Percentiles rank a stretch among this genome's conserved stretches.
Conservation (phyloP, 257 asterid genomes). For the Nicotiana noctiflora region DNA sequence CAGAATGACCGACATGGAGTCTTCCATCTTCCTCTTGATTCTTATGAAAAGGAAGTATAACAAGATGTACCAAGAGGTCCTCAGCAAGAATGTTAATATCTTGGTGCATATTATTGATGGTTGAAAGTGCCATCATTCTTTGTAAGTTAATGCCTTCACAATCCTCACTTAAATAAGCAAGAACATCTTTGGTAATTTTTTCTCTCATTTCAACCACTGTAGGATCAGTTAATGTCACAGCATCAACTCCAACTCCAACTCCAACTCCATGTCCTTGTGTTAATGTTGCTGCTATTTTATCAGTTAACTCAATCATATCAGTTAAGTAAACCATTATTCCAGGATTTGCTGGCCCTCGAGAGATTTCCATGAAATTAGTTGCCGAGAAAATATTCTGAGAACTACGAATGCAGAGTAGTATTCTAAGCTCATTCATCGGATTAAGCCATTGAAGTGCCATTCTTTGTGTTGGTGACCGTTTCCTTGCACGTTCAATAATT, state of each 20-base stretch:
- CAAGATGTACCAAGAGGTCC: constrained; percentile 55
- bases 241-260: constrained; percentile 17
- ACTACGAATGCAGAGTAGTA: constrained; percentile 58
- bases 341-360: constrained; percentile 61
- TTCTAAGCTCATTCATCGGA: constrained; percentile 45
- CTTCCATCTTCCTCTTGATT: constrained; percentile 61
- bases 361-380: constrained; percentile 56
- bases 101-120: constrained; percentile 64
- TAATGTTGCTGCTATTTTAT: constrained; percentile 63
- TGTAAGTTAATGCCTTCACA: constrained; percentile 48
- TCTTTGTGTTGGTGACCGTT: constrained; percentile 64
- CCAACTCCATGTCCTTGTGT: constrained; percentile 39
- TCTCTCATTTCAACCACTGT: constrained; percentile 54
- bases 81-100: constrained; percentile 77
- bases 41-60: constrained; percentile 81
- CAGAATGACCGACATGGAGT: constrained; percentile 53
- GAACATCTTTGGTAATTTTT: constrained; percentile 32
- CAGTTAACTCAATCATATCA: constrained; percentile 78
- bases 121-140: constrained; percentile 74
- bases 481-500: constrained; percentile 75
- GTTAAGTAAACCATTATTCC: constrained; percentile 64
- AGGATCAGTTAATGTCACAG: constrained; percentile 60
- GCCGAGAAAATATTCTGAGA: constrained; percentile 43
- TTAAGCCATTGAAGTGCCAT: constrained; percentile 84
- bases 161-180: constrained; percentile 29